Conservation (phyloP, 2,329 filamentous ascomycete genomes). For the Ophiostoma angusticollis region DNA sequence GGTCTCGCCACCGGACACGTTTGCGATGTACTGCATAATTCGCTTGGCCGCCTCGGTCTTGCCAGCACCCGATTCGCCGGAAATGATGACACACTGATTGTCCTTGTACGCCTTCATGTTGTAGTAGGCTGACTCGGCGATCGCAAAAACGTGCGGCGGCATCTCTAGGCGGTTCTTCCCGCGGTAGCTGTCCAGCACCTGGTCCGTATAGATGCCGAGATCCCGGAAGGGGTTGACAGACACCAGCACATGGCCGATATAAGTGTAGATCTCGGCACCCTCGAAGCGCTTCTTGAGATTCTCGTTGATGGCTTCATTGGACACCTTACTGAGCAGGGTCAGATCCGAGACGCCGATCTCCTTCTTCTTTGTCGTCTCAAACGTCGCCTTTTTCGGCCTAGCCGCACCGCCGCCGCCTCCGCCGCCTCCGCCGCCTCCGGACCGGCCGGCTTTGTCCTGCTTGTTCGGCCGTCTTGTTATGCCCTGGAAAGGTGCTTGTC, state of each 20-base stretch:
- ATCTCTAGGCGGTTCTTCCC: constrained; percentile 95
- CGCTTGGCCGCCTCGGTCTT: constrained; percentile 98
- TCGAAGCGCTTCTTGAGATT: constrained; percentile 98
- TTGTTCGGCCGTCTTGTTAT: constrained; percentile 38
- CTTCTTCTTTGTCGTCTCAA: constrained; percentile 96
- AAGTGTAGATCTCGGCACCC: constrained; percentile 96
- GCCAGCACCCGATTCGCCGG: constrained; percentile 91
- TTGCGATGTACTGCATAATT: constrained; percentile 99
- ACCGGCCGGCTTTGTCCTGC: constrained; percentile 28
- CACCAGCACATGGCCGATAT: constrained; percentile 98
- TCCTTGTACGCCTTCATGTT: constrained; percentile 99
- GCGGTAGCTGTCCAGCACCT: constrained; percentile 84
- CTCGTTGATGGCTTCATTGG: constrained; percentile 98
- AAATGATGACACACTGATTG: constrained; percentile 99
- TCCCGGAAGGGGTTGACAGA: constrained; percentile 98
- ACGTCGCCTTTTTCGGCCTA: constrained; percentile 89
- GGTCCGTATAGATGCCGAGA: constrained; percentile 93
- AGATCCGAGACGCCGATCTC: constrained; percentile 97
- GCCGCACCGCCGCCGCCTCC: constrained; percentile 31
- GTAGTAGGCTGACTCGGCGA: constrained; percentile 93
- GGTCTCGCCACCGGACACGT: constrained; percentile 64
- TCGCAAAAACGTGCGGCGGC: constrained; percentile 92
- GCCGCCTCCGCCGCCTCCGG: constrained; percentile 27
- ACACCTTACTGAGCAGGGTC: constrained; percentile 95
- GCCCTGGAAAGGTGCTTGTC: constrained; percentile 23